A percentile compares a stretch with the other conserved stretches of the same genome.
phyloP scores from a whole-genome alignment of 768 basidiomycete species.

The Tephrocybe sp. region DNA sequence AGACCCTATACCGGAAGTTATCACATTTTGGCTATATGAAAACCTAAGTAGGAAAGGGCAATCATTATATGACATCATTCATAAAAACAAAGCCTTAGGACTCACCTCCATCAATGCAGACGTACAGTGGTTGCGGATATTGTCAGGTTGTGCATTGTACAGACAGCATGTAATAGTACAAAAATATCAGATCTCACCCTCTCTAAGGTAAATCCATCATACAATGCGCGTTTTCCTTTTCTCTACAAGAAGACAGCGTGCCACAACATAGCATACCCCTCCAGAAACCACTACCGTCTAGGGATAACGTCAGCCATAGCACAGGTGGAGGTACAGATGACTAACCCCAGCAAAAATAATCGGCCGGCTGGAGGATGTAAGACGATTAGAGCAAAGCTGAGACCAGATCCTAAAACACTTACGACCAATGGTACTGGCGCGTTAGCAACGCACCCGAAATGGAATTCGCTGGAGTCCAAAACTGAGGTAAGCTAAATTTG shows the following conservation, averaged over 20 bases:
- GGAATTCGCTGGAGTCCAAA: not conserved
- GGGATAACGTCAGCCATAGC: not conserved
- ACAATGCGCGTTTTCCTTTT: not conserved
- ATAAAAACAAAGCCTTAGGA: no score
- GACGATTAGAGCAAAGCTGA: no score
- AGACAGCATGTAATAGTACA: no score
- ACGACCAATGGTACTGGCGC: not conserved
- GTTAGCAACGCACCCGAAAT: not conserved
- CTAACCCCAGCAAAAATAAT: conserved; percentile 9
- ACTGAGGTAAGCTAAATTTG: no score
- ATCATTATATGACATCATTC: no score
- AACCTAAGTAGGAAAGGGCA: no score
- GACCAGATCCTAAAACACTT: not conserved
- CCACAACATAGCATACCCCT: conserved; percentile 1
- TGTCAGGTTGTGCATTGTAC: no score
- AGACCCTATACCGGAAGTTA: no score
- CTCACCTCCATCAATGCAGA: no score
- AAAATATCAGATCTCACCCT: not conserved
- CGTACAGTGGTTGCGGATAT: no score
- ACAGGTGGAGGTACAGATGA: not conserved
- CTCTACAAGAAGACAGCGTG: conserved; percentile 1
- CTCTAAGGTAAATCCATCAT: not conserved
- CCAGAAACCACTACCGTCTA: conserved; percentile 2
- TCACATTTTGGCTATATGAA: no score
- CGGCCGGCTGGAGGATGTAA: not conserved